These are phyloP conservation scores for Dactylorhiza incarnata DNA, from an alignment of 106 monocot genomes.

Conservation along the genomic window DNA sequence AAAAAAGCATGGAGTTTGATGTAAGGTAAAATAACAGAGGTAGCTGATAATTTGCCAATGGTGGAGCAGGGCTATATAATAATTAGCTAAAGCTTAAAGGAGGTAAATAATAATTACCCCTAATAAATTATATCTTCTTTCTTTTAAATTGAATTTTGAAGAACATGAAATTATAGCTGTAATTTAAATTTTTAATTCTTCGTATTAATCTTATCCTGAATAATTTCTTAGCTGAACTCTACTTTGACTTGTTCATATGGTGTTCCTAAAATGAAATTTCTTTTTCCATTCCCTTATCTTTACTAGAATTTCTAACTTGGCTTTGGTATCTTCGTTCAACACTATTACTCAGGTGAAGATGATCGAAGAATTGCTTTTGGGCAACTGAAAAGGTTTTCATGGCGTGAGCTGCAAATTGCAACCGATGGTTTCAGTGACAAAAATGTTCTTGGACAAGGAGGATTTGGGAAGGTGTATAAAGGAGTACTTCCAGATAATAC, in stretches of 20 bases:
- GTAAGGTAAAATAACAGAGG: too few relatives aligned
- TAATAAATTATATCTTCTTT: background rate
- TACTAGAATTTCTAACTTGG: background rate
- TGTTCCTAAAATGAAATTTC: background rate
- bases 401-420: slow-evolving; percentile 51
- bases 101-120: too few relatives aligned
- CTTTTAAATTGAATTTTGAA: background rate
- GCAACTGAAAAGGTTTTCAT: slow-evolving; percentile 50
- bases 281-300: background rate
- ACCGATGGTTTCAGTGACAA: slow-evolving; percentile 46
- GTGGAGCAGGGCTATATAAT: too few relatives aligned
- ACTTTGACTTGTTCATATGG: background rate
- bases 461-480: slow-evolving; percentile 56
- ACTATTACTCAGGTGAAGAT: slow-evolving; percentile 30
- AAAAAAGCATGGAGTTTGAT: too few relatives aligned
- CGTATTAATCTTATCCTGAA: background rate
- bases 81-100: too few relatives aligned
- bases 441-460: slow-evolving; percentile 61
- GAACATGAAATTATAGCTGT: background rate
- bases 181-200: slow-evolving; percentile 3
- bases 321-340: background rate
- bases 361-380: slow-evolving; percentile 38
- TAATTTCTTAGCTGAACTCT: background rate
- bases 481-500: slow-evolving; percentile 39
- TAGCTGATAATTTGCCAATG: too few relatives aligned